These are phyloP conservation scores for Roridomyces roridus DNA, from an alignment of 768 basidiomycete species.

Conservation along the genomic window DNA sequence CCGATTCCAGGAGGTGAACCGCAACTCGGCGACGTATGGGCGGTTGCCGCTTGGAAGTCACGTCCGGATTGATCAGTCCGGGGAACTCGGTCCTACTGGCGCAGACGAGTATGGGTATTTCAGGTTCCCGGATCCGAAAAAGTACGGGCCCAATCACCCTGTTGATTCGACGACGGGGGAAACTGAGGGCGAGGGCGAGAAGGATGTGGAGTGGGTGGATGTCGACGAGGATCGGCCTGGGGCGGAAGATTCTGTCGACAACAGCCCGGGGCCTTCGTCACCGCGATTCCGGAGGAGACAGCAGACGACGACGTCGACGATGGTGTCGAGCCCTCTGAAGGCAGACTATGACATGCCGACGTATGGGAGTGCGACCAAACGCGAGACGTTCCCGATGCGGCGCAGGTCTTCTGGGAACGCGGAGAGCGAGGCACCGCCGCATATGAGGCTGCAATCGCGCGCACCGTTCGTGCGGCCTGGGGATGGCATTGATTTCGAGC, in stretches of 20 bases:
- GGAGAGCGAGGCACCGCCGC: slow-evolving; percentile 56
- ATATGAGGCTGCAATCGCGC: slow-evolving; percentile 69
- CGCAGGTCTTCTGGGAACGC: slow-evolving; percentile 20
- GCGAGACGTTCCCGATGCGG: slow-evolving; percentile 73
- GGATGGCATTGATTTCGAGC: slow-evolving; percentile 70
- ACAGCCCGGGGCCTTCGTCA: slow-evolving; percentile 21
- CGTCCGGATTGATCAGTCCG: slow-evolving; percentile 57
- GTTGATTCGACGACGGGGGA: slow-evolving; percentile 19
- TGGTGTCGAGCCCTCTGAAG: not conserved
- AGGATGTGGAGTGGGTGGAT: slow-evolving; percentile 29
- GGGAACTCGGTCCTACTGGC: slow-evolving; percentile 48
- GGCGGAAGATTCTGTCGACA: slow-evolving; percentile 21
- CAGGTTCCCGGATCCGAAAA: slow-evolving; percentile 58
- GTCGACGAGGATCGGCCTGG: slow-evolving; percentile 18
- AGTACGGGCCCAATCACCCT: slow-evolving; percentile 62
- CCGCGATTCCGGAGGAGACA: slow-evolving; percentile 12
- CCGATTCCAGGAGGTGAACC: slow-evolving; percentile 75
- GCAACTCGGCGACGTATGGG: slow-evolving; percentile 61
- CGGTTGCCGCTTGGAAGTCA: slow-evolving; percentile 68
- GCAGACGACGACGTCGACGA: not conserved
- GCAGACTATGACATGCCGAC: slow-evolving; percentile 8
- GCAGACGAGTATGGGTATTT: slow-evolving; percentile 37
- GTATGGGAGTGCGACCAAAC: slow-evolving; percentile 32
- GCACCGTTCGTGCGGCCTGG: slow-evolving; percentile 78
- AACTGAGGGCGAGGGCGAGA: slow-evolving; percentile 39